Base-by-base conservation (phyloP, 345 rosid genomes). In the Salix arbutifolia region DNA sequence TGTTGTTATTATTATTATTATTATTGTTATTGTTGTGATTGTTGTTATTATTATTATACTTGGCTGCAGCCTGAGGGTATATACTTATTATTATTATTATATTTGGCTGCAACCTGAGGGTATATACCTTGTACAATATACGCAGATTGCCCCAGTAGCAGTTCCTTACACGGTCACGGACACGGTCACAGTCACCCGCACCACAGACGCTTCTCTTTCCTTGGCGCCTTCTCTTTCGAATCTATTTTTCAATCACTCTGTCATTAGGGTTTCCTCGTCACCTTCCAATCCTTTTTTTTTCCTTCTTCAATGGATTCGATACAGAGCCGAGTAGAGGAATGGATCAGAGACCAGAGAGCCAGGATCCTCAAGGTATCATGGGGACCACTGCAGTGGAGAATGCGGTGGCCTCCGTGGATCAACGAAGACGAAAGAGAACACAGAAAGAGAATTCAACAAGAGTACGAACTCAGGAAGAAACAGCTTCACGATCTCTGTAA, bases 301-400 rank as follows among this genome's bases (percentile, higher is more conserved):
- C 7, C 30, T 62, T 56, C 42, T 4, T 5, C 74, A 58, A 88
- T 90, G 92, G 88, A 89, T 84, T 85, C 90, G 64, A 83, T 92
- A 76, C 99, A 91, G 78, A 82, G 79, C 79, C 83, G 92, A 79
- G 87, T 91, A 69, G 97, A 93, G 85, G 69, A 97, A 33, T 95
- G 99, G 99, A 89, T 95, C 88, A 95, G 83, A 77, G 99, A 90
- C 82, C 99, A 93, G 88, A 84, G 86, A 10, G 89, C 89, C 28
- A 93, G 78, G 88, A 79, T 95, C 80, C 79, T 82, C 25, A 87
- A 90, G 72, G 92, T 86, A 18, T 86, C 99, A 16, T 91, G 99
- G 99, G 95, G 86, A 1, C 94, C 91, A 9, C 83, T 90, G 8
- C 97, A 88, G 56, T 93, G 99, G 97, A 82, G 88, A 77, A 81